These are phyloP conservation scores for Pholiota adiposa DNA, from an alignment of 1,284 basidiomycete species.

Conservation along the genomic window DNA sequence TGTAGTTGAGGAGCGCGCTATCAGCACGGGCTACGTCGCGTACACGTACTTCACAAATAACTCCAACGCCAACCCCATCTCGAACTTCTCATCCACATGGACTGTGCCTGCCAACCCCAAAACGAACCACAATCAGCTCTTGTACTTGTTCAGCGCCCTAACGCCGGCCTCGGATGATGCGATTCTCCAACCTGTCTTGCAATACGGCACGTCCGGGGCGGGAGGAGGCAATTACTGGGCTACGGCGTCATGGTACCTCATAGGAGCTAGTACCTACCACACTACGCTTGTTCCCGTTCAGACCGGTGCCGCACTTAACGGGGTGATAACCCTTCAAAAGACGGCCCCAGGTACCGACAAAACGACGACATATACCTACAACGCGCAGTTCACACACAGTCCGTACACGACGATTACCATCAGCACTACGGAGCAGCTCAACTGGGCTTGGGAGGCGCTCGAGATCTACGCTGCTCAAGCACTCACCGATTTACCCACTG, in stretches of 20 bases:
- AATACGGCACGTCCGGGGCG: slow-evolving; percentile 14
- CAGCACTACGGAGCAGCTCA: slow-evolving; percentile 11
- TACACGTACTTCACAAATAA: slow-evolving; percentile 15
- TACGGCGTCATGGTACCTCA: slow-evolving; percentile 18
- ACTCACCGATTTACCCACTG: slow-evolving; percentile 9
- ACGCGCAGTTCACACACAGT: slow-evolving; percentile 9
- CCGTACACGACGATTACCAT: slow-evolving; percentile 8
- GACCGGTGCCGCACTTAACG: neutral
- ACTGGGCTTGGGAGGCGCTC: slow-evolving; percentile 15
- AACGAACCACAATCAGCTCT: slow-evolving; percentile 10
- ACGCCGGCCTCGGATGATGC: slow-evolving; percentile 10
- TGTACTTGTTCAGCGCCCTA: slow-evolving; percentile 14
- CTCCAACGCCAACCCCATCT: slow-evolving; percentile 8
- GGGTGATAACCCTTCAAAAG: slow-evolving; percentile 3
- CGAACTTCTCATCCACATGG: slow-evolving; percentile 13
- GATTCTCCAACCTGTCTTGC: slow-evolving; percentile 16
- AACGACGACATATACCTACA: slow-evolving; percentile 7
- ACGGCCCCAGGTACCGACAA: neutral
- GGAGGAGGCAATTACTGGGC: slow-evolving; percentile 16
- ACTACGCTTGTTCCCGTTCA: slow-evolving; percentile 9
- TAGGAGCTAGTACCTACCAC: slow-evolving; percentile 9
- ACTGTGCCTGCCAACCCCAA: slow-evolving; percentile 7
- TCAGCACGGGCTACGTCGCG: slow-evolving; percentile 13
- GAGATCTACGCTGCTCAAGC: slow-evolving; percentile 10
- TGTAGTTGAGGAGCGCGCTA: slow-evolving; percentile 3